Conservation (phyloP, 2,329 filamentous ascomycete genomes). For the Coniochaeta sp. region DNA sequence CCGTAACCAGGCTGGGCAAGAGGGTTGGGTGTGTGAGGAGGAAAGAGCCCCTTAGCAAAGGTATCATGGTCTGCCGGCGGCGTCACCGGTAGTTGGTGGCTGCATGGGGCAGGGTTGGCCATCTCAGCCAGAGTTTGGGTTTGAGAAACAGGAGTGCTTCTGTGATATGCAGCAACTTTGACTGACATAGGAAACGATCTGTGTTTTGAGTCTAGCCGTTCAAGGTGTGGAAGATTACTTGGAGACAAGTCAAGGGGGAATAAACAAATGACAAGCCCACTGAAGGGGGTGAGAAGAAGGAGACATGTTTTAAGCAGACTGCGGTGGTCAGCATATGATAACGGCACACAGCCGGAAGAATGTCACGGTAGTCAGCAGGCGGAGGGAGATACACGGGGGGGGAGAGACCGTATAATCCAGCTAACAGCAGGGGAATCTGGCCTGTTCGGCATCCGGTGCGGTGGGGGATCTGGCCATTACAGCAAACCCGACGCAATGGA, state of each 20-base stretch:
- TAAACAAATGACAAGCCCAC: background rate
- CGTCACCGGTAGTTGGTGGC: constrained; percentile 27
- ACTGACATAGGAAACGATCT: background rate
- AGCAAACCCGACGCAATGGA: background rate
- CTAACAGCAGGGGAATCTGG: background rate
- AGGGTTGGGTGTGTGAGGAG: constrained; percentile 2
- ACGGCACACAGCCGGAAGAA: background rate
- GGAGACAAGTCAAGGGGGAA: background rate
- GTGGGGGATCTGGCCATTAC: constrained; percentile 1
- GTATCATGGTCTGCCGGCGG: constrained; percentile 29
- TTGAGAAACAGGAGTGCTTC: background rate
- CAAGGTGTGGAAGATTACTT: background rate
- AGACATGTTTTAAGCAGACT: background rate
- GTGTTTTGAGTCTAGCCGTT: background rate
- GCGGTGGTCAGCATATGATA: background rate
- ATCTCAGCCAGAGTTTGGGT: constrained; percentile 5
- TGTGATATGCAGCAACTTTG: background rate
- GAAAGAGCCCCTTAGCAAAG: constrained; percentile 18
- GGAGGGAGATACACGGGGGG: background rate
- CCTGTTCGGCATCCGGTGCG: background rate
- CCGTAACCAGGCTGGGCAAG: background rate
- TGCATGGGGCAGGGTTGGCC: constrained; percentile 18
- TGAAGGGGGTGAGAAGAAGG: background rate
- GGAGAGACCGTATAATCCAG: background rate
- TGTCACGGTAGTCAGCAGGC: background rate